Evolutionary conservation across 2,329 filamentous ascomycete genomes (phyloP), one percentile per base, ranked within the genome.

Genomic region (Venturia pyrina): DNA sequence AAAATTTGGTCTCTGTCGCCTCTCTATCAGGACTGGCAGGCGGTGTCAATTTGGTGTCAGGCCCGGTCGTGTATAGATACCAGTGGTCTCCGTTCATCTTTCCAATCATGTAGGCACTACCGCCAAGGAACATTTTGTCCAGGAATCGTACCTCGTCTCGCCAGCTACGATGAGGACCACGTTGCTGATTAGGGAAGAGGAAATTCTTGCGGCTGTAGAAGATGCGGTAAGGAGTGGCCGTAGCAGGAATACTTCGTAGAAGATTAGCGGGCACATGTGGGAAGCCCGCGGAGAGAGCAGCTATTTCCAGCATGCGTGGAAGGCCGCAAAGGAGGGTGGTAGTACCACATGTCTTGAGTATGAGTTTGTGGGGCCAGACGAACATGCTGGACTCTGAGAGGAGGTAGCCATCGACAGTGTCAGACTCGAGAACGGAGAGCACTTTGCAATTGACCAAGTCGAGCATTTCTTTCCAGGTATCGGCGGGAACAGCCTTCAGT

Each of bases 51-150:
- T 85, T 81, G 61, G 85, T 88, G 75, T 89, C 88, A 21, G 95
- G 93, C 63, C 91, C 91, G 15, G 95, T 98, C 72, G 98, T 88
- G 80, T 99, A 99, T 66, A 99, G 82, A 76, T 98, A 98, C 95
- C 95, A 99, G 73, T 99, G 95, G 77, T 99, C 95, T 67, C 95
- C 93, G 72, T 99, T 99, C 93, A 98, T 98, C 80, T 97, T 98
- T 73, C 95, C 95, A 70, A 99, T 96, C 93, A 98, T 96, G 78
- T 99, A 99, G 63, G 95, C 95, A 77, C 93, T 98, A 65, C 95
- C 95, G 66, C 90, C 89, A 68, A 89, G 83, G 75, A 99, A 97
- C 77, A 93, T 90, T 75, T 90, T 89, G 78, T 99, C 95, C 69
- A 99, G 83, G 72, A 89, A 96, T 72, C 88, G 89, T 73, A 98